A percentile compares a stretch with the other conserved stretches of the same genome.
Conservation (phyloP, 345 rosid genomes). For the Dipteronia dyeriana region DNA sequence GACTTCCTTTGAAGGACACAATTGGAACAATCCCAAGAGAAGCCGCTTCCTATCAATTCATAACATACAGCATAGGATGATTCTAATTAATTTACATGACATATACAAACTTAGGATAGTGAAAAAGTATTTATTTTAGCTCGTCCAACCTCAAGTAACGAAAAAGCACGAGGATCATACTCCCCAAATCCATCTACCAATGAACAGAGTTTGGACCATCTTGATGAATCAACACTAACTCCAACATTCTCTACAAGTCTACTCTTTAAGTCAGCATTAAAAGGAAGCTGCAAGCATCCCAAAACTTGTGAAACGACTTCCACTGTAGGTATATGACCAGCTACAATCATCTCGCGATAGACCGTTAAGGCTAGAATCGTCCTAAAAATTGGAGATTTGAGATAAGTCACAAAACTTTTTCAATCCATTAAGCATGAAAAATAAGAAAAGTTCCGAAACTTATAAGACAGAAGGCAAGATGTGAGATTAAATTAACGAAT, state of each 20-base stretch:
- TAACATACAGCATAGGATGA: conserved; percentile 15
- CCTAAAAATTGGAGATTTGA: conserved; percentile 43
- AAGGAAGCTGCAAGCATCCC: conserved; percentile 85
- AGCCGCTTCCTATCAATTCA: conserved; percentile 67
- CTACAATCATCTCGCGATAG: conserved; percentile 67
- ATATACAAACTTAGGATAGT: conserved; percentile 6
- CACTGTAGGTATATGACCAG: conserved; percentile 65
- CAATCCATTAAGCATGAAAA: not conserved
- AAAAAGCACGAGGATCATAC: conserved; percentile 92
- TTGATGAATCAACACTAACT: conserved; percentile 51
- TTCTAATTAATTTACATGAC: conserved; percentile 7
- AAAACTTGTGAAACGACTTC: conserved; percentile 83
- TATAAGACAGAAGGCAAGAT: not conserved
- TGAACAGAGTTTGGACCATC: conserved; percentile 53
- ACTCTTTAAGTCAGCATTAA: conserved; percentile 57
- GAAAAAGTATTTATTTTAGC: conserved; percentile 18
- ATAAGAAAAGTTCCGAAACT: not conserved
- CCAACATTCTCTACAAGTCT: conserved; percentile 69
- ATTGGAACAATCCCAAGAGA: conserved; percentile 68
- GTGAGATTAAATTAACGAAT: not conserved
- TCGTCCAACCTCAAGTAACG: conserved; percentile 72
- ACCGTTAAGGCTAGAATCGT: conserved; percentile 67
- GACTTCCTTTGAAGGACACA: conserved; percentile 63
- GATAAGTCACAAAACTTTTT: conserved; percentile 15
- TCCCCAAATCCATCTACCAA: conserved; percentile 93